Base-by-base conservation (phyloP, 78 protist genomes). In the Thecamonas trahens region DNA sequence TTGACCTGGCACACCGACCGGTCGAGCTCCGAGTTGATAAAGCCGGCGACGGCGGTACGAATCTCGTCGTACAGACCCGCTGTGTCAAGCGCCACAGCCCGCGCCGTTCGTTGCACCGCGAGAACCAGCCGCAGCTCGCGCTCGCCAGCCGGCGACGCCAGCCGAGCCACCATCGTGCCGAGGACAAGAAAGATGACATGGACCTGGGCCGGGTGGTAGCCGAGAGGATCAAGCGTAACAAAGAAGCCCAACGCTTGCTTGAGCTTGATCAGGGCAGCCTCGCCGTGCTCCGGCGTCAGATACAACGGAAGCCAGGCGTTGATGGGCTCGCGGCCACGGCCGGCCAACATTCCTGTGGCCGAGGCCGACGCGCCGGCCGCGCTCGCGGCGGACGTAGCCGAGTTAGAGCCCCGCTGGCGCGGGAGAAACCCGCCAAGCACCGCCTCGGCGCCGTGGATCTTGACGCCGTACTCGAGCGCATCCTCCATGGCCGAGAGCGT, bases 311-410 rank as follows among this genome's bases (percentile, higher is more conserved):
- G 35, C 77, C 76, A 78, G 22, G 65, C 31, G 18, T 78, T 78
- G 54, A 78, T 78, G 38, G 83, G 77, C 22, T 78, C 83, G 55
- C 83, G 69, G 40, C 83, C 83, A 53, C 83, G 58, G 45, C 83
- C 83, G 6, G 0, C 72, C 83, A 37, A 62, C 77, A 1, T 69
- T 34, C 26, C 31, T 32, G 35, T 61, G 52, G 32, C 61, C 55
- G 11, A n/a, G 22, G 55, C 22, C 22, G 20, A 22, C 22, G 55
- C 55, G 20, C 22, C 22, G 55, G 20, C 22, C 20, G 20, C 20
- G 22, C 22, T 20, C 22, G 55, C 22, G 22, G 55, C 20, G 20
- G 55, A 50, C 20, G 22, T n/a, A 60, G 77, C 77, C 37, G 58
- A 72, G 38, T 63, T n/a, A n/a, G n/a, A n/a, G n/a, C n/a, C n/a